Evolutionary conservation across 768 basidiomycete genomes (phyloP).

Genomic region (Postia placenta): DNA sequence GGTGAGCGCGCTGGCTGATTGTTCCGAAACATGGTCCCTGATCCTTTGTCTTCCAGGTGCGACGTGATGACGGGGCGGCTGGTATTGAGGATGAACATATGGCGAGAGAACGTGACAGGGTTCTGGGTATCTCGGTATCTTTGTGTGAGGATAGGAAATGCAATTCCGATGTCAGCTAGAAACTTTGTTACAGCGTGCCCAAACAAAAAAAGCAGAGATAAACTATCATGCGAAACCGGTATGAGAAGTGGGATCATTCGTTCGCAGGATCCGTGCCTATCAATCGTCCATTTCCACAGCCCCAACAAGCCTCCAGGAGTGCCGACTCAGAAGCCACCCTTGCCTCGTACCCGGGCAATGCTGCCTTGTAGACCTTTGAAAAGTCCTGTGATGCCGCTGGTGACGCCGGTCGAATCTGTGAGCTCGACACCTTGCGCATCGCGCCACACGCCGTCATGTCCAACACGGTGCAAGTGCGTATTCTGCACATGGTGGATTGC

Average conservation of each 20-base stretch:
- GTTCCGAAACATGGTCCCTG: too few species aligned
- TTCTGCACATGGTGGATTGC: slow-evolving; percentile 39
- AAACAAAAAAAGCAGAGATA: background rate
- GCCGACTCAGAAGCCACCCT: slow-evolving; percentile 19
- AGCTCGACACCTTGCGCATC: slow-evolving; percentile 19
- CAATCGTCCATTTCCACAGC: too few species aligned
- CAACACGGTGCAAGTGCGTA: slow-evolving; percentile 36
- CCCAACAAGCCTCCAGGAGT: too few species aligned
- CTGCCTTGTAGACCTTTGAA: slow-evolving; percentile 24
- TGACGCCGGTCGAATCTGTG: slow-evolving; percentile 24
- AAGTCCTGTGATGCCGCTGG: slow-evolving; percentile 16
- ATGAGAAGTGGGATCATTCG: background rate
- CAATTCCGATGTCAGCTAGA: background rate
- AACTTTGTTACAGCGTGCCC: background rate
- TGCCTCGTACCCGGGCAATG: slow-evolving; percentile 22
- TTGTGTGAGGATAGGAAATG: background rate
- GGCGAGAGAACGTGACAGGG: too few species aligned
- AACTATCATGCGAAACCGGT: background rate
- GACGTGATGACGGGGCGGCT: too few species aligned
- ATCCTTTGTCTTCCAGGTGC: too few species aligned
- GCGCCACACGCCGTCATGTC: slow-evolving; percentile 42
- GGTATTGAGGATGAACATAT: too few species aligned
- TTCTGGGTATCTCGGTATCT: too few species aligned
- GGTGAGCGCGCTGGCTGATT: too few species aligned
- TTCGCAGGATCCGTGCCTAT: background rate